Percentiles rank a stretch among this genome's conserved stretches.
Evolutionary conservation across 2,329 filamentous ascomycete species (phyloP).

Genomic region (Juglanconis sp.): DNA sequence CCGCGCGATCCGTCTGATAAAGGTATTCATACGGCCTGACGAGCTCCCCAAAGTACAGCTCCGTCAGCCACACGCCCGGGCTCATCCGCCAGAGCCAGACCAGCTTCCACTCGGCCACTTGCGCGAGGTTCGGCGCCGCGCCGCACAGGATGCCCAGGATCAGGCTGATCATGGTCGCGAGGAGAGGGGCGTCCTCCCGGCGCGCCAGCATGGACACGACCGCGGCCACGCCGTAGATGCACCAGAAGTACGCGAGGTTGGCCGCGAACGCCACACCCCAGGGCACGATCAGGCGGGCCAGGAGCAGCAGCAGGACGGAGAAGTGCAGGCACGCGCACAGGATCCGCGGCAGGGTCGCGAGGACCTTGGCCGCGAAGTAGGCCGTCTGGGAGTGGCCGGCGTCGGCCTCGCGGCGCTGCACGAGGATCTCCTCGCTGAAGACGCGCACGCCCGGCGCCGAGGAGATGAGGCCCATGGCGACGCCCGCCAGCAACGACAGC

Average conservation of each 20-base stretch:
- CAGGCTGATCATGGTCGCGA: conserved; percentile 52
- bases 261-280: conserved; percentile 46
- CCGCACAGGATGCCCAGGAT: conserved; percentile 54
- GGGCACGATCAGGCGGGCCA: conserved; percentile 47
- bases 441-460: conserved; percentile 53
- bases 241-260: conserved; percentile 56
- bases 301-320: conserved; percentile 46
- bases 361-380: conserved; percentile 55
- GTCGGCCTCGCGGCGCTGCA: conserved; percentile 53
- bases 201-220: conserved; percentile 51
- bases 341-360: conserved; percentile 51
- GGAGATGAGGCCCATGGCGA: conserved; percentile 54
- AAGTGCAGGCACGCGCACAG: conserved; percentile 52
- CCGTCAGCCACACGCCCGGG: conserved; percentile 54
- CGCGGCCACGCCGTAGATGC: conserved; percentile 54
- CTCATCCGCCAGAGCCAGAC: conserved; percentile 53
- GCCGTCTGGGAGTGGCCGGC: conserved; percentile 53
- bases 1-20: conserved; percentile 47
- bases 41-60: conserved; percentile 53
- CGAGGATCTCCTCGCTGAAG: conserved; percentile 54
- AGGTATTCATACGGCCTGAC: conserved; percentile 46
- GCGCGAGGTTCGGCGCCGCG: conserved; percentile 46
- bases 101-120: conserved; percentile 49
- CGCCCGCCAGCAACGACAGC: conserved; percentile 48
- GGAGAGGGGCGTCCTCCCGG: conserved; percentile 53